These are phyloP conservation scores for Phyllosticta capitalensis DNA, from an alignment of 2,329 filamentous ascomycete species.

Conservation along the genomic window DNA sequence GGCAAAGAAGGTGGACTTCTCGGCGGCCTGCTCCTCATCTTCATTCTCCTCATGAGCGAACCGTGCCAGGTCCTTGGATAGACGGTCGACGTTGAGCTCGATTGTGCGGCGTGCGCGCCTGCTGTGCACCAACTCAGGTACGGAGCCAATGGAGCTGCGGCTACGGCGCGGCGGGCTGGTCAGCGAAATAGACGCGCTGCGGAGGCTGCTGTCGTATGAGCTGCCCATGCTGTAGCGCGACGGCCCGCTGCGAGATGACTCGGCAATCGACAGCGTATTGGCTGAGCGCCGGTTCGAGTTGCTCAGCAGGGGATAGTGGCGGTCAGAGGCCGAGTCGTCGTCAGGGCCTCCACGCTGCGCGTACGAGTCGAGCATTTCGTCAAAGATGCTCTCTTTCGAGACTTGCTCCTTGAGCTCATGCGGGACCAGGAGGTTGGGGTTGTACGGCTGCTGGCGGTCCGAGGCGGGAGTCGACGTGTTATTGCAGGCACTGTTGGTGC, in stretches of 20 bases:
- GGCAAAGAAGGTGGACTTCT: slow-evolving; percentile 13
- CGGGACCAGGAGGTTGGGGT: slow-evolving; percentile 27
- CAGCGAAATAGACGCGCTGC: slow-evolving; percentile 33
- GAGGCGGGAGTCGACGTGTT: slow-evolving; percentile 8
- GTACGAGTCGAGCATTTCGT: slow-evolving; percentile 32
- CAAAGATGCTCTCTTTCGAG: slow-evolving; percentile 26
- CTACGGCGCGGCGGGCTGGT: slow-evolving; percentile 26
- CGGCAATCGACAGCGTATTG: slow-evolving; percentile 25
- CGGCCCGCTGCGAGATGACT: slow-evolving; percentile 39
- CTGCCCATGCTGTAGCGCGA: slow-evolving; percentile 44
- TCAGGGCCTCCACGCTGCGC: slow-evolving; percentile 14
- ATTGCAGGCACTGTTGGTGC: not conserved
- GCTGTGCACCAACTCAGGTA: slow-evolving; percentile 30
- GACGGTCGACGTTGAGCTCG: slow-evolving; percentile 22
- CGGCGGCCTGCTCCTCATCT: slow-evolving; percentile 3
- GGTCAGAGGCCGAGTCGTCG: slow-evolving; percentile 28
- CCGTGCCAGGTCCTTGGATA: slow-evolving; percentile 24
- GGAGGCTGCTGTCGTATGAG: slow-evolving; percentile 47
- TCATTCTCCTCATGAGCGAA: slow-evolving; percentile 19
- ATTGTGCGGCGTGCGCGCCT: slow-evolving; percentile 24
- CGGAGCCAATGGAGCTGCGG: slow-evolving; percentile 28
- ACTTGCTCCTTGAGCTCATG: slow-evolving; percentile 25
- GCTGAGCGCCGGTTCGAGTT: slow-evolving; percentile 1
- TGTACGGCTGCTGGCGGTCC: slow-evolving; percentile 23
- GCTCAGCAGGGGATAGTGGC: slow-evolving; percentile 37